These are phyloP conservation scores for Lathyrus tuberosus DNA, from an alignment of 306 rosid genomes.

Conservation along the genomic window DNA sequence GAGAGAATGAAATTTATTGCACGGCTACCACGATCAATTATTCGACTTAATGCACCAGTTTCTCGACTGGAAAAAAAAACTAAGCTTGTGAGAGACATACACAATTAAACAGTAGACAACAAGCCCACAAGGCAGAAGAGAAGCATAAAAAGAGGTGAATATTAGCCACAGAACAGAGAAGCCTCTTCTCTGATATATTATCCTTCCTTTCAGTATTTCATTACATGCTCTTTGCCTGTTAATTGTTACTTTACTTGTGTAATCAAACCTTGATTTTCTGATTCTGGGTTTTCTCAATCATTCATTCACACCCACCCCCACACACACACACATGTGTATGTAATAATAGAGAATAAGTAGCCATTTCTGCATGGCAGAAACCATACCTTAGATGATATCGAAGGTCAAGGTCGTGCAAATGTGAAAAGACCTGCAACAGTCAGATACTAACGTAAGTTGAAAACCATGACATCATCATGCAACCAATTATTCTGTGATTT, in stretches of 20 bases:
- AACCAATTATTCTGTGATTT: constrained; percentile 27
- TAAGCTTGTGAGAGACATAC: constrained; percentile 32
- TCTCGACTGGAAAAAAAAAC: constrained; percentile 73
- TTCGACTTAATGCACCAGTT: constrained; percentile 94
- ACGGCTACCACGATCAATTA: constrained; percentile 98
- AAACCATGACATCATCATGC: constrained; percentile 20
- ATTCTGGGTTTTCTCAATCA: too few species aligned
- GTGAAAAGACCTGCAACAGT: constrained; percentile 80
- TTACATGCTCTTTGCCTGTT: background rate
- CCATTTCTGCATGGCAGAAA: constrained; percentile 16
- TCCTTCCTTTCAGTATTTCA: background rate
- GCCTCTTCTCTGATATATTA: constrained; percentile 14
- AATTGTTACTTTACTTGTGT: constrained; percentile 13
- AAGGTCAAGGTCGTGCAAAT: constrained; percentile 97
- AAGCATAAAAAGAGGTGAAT: constrained; percentile 3
- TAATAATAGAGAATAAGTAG: background rate
- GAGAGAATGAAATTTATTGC: constrained; percentile 95
- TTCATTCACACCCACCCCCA: too few species aligned
- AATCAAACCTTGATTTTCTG: background rate
- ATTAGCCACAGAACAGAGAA: constrained; percentile 7
- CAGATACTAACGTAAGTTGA: constrained; percentile 31
- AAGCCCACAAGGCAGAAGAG: constrained; percentile 20
- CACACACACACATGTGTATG: too few species aligned
- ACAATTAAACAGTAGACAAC: constrained; percentile 23
- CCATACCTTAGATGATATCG: constrained; percentile 89